phyloP scores from a whole-genome alignment of 345 rosid species.

The Eucalyptus camaldulensis region DNA sequence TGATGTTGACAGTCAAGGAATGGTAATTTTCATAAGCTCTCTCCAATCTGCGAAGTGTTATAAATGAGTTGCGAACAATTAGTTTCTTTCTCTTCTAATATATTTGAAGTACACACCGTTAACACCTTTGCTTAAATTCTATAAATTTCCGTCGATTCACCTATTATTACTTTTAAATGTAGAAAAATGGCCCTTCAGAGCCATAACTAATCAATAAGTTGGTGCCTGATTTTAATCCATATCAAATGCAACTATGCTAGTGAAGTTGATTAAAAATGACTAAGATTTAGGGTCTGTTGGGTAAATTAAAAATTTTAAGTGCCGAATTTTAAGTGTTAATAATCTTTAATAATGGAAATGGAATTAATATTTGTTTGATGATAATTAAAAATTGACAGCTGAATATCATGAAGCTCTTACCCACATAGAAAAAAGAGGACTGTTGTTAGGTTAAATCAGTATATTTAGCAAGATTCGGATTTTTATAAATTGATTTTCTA shows the following conservation, averaged over 20 bases:
- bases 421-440: not conserved
- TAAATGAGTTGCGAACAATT: not conserved
- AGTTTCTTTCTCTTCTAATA: not conserved
- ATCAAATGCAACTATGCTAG: not conserved
- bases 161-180: not conserved
- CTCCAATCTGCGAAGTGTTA: not conserved
- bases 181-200: not conserved
- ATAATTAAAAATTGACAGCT: too few species aligned
- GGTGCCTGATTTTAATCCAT: not conserved
- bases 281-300: too few species aligned
- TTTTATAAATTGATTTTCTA: too few species aligned
- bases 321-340: too few species aligned
- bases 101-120: rapidly evolving
- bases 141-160: not conserved
- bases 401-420: too few species aligned
- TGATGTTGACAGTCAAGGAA: not conserved
- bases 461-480: not conserved
- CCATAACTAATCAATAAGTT: not conserved
- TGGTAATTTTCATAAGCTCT: not conserved
- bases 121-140: not conserved
- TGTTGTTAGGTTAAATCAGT: not conserved
- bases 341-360: too few species aligned
- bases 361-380: too few species aligned
- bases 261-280: not conserved
- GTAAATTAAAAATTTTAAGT: too few species aligned